phyloP scores from a whole-genome alignment of 106 monocot genomes.

The Alisma plantagoaquatica region DNA sequence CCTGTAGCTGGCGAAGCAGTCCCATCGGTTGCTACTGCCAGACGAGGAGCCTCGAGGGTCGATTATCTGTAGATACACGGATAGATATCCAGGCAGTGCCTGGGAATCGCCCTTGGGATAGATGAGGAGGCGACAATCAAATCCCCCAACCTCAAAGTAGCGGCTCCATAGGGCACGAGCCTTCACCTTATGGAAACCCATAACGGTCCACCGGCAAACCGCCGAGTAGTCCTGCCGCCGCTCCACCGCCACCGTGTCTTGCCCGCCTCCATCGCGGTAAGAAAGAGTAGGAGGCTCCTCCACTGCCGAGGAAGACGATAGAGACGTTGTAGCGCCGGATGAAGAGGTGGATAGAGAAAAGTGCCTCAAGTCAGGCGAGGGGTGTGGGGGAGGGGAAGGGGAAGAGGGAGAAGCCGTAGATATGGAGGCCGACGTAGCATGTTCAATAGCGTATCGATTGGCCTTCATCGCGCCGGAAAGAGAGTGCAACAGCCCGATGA shows the following conservation, averaged over 20 bases:
- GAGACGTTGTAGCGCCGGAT: no score
- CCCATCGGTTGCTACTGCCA: conserved; percentile 37
- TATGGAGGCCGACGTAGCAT: no score
- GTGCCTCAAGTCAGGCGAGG: no score
- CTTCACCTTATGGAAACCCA: conserved; percentile 45
- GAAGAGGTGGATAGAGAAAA: no score
- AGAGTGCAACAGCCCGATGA: no score
- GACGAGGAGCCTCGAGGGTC: conserved; percentile 60
- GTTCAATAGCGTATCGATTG: no score
- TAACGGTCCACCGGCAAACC: conserved; percentile 60
- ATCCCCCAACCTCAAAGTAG: conserved; percentile 89
- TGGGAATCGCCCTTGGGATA: conserved; percentile 87
- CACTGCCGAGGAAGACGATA: no score
- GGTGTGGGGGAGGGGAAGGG: no score
- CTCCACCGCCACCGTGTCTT: conserved; percentile 34
- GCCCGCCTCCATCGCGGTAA: no score
- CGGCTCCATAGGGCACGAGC: conserved; percentile 69
- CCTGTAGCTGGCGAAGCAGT: conserved; percentile 81
- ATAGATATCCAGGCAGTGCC: conserved; percentile 79
- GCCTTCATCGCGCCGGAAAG: no score
- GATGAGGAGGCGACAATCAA: conserved; percentile 80
- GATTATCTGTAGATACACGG: conserved; percentile 86
- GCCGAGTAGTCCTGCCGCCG: conserved; percentile 49
- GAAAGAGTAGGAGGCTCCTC: no score
- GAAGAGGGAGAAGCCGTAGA: no score